Evolutionary conservation across 805 yeast genomes (phyloP).

Genomic region (Priceomyces medius): DNA sequence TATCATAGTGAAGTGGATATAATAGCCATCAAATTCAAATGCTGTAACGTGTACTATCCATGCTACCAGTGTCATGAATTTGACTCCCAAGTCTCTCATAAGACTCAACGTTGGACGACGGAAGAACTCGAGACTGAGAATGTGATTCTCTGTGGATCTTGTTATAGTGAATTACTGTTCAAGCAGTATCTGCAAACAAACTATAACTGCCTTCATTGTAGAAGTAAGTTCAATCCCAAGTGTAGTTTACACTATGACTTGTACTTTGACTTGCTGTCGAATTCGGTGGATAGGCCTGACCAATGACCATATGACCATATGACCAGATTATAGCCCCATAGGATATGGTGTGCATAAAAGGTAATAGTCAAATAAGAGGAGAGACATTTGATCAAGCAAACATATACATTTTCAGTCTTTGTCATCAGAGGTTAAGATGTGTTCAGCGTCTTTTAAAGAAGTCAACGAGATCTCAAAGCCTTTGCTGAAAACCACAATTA

Average conservation of each 20-base stretch:
- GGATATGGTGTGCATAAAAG: too few relatives aligned
- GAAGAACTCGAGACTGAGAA: constrained; percentile 8
- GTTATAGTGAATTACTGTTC: constrained; percentile 28
- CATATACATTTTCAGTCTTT: too few relatives aligned
- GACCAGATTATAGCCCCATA: too few relatives aligned
- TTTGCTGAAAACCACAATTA: constrained; percentile 29
- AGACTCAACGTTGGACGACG: constrained; percentile 12
- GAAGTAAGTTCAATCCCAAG: constrained; percentile 32
- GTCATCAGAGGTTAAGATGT: neutral
- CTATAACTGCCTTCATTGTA: constrained; percentile 25
- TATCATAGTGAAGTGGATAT: constrained; percentile 35
- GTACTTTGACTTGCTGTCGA: constrained; percentile 27
- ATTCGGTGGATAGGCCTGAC: too few relatives aligned
- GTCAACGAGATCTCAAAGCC: neutral
- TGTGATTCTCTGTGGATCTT: constrained; percentile 39
- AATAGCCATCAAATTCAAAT: constrained; percentile 39
- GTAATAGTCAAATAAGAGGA: too few relatives aligned
- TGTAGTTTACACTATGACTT: constrained; percentile 37
- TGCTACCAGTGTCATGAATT: constrained; percentile 39
- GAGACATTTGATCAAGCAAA: too few relatives aligned
- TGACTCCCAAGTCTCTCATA: constrained; percentile 1
- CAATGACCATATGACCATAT: too few relatives aligned
- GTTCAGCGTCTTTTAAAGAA: neutral
- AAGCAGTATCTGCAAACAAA: constrained; percentile 20
- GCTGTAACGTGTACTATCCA: constrained; percentile 38